Evolutionary conservation across 345 rosid species (phyloP), one percentile per base, ranked within the genome.

Genomic region (Combretum micranthum): DNA sequence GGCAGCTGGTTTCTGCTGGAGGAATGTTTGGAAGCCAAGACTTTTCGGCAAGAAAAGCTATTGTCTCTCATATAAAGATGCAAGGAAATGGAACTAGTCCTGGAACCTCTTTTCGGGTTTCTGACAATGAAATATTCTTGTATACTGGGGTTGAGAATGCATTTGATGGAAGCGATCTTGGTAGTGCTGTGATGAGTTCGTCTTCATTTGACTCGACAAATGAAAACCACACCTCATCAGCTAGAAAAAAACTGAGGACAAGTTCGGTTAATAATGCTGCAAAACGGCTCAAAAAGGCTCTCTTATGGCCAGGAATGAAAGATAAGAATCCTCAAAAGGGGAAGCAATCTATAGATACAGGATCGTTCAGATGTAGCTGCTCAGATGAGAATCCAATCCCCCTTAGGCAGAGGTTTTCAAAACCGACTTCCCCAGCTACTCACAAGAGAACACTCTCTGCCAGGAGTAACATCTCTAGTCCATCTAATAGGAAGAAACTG

Each of bases 1-100:
- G 93, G 65, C 84, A 82, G 42, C 52, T 92, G 75, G 79, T 88
- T 61, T 92, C 96, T 13, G 96, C 87, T 0, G 96, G 98, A 20
- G 98, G 87, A 37, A 78, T 86, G 53, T 79, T 86, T 53, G 77
- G 89, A 42, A 70, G 77, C 59, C 76, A 70, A 60, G 95, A 91
- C 68, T 78, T 77, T 61, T 62, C 76, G 44, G 75, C 90, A 14
- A 68, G 90, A 64, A 78, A 81, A 53, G 90, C 85, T 72, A 84
- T 88, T 10, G 96, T 83, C 50, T 83, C 93, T 42, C 87, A 79
- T 37, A 54, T 92, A 52, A 88, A 84, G 82, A 80, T 81, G 82
- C 91, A 76, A 53, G 87, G 93, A 1, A 73, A 56, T 67, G 77
- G 77, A 59, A 73, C 74, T 71, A 88, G 98, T 61, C 98, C 98